These are phyloP conservation scores for Singerocomus inundabilis DNA, from an alignment of 1,284 basidiomycete species.

Conservation along the genomic window DNA sequence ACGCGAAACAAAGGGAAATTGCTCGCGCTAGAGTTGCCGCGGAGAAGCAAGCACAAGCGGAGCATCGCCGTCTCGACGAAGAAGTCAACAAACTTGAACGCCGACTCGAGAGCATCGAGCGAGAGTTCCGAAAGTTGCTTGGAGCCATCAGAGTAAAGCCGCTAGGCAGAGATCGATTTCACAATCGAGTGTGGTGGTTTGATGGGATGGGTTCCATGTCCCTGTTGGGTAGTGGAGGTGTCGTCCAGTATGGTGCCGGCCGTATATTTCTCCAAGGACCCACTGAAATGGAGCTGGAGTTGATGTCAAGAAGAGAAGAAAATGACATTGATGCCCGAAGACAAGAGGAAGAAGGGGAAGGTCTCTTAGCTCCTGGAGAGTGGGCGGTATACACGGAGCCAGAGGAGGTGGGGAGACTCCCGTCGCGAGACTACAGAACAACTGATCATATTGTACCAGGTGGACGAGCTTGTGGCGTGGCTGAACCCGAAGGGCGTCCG, in stretches of 20 bases:
- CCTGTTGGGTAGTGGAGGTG: constrained; percentile 69
- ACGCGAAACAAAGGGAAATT: constrained; percentile 74
- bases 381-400: constrained; percentile 89
- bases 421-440: constrained; percentile 1
- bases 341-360: constrained; percentile 75
- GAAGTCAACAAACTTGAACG: constrained; percentile 80
- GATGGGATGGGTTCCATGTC: constrained; percentile 90
- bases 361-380: constrained; percentile 70
- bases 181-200: constrained; percentile 97
- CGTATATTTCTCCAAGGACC: constrained; percentile 90
- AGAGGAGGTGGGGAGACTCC: constrained; percentile 65
- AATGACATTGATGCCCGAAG: constrained; percentile 61
- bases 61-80: constrained; percentile 82
- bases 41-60: constrained; percentile 67
- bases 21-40: constrained; percentile 72
- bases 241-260: constrained; percentile 83
- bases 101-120: constrained; percentile 83
- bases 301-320: constrained; percentile 58
- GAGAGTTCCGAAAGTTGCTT: constrained; percentile 87
- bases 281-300: constrained; percentile 72
- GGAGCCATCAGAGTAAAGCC: constrained; percentile 85
- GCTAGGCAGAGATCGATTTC: constrained; percentile 89
- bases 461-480: constrained; percentile 85
- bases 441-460: constrained; percentile 41
- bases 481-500: constrained; percentile 88